A percentile compares a stretch with the other conserved stretches of the same genome.
Evolutionary conservation across 2,329 filamentous ascomycete genomes (phyloP).

Genomic region (Sarocladiaceae sp.): DNA sequence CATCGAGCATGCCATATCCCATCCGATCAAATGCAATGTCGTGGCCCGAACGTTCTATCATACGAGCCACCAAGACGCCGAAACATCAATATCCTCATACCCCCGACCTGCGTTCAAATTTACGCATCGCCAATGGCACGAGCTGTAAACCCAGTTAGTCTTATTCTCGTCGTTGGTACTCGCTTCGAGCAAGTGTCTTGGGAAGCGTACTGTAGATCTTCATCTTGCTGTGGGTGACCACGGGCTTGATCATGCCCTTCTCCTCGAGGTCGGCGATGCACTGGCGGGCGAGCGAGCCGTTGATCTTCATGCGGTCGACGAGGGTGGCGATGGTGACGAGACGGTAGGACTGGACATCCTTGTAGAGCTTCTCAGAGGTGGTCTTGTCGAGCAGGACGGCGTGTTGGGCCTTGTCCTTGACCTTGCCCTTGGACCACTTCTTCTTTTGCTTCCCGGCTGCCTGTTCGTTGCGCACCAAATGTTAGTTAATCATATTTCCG

Average conservation of each 20-base stretch:
- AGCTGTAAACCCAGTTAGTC: slow-evolving; percentile 39
- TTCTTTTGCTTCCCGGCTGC: slow-evolving; percentile 48
- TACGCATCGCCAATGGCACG: slow-evolving; percentile 54
- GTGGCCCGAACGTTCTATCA: slow-evolving; percentile 27
- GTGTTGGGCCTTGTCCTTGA: slow-evolving; percentile 99
- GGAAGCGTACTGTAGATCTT: slow-evolving; percentile 81
- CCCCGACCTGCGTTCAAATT: slow-evolving; percentile 28
- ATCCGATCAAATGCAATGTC: slow-evolving; percentile 22
- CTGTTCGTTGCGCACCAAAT: slow-evolving; percentile 19
- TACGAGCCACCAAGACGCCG: slow-evolving; percentile 32
- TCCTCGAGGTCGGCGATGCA: slow-evolving; percentile 92
- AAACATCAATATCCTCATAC: slow-evolving; percentile 26
- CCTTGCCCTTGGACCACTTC: slow-evolving; percentile 57
- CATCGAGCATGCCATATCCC: slow-evolving; percentile 36
- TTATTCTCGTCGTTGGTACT: background rate
- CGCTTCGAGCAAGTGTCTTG: background rate
- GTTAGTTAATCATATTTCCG: background rate
- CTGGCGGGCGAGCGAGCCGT: slow-evolving; percentile 90
- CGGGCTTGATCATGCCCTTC: slow-evolving; percentile 97
- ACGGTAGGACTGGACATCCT: slow-evolving; percentile 99
- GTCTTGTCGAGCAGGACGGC: slow-evolving; percentile 98
- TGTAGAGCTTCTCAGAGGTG: slow-evolving; percentile 97
- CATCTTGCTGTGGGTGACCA: slow-evolving; percentile 94
- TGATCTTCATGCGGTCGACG: slow-evolving; percentile 99
- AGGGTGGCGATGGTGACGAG: slow-evolving; percentile 98